These are phyloP conservation scores for Geosmithia flava DNA, from an alignment of 2,329 filamentous ascomycete species.

Conservation along the genomic window DNA sequence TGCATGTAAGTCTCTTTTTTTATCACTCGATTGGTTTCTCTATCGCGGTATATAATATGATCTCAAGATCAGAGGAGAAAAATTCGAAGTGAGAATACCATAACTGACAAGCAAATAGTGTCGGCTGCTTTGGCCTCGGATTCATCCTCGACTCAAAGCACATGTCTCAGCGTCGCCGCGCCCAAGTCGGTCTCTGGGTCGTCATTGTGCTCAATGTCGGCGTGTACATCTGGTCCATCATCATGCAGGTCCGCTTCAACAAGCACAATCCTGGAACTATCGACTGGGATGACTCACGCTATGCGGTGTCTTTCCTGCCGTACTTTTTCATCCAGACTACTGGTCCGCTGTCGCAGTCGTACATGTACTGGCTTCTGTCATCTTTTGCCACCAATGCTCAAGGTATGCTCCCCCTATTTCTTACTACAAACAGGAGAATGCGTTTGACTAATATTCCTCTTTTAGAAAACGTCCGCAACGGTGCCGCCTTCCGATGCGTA, in stretches of 20 bases:
- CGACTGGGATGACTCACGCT: constrained; percentile 30
- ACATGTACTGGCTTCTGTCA: constrained; percentile 30
- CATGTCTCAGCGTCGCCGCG: constrained; percentile 27
- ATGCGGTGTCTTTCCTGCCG: constrained; percentile 28
- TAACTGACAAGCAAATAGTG: constrained; percentile 7
- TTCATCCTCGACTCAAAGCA: constrained; percentile 28
- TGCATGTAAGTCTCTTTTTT: constrained; percentile 23
- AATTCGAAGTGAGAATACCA: too few species aligned
- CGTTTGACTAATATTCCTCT: neutral
- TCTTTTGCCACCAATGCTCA: constrained; percentile 27
- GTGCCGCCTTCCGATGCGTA: constrained; percentile 25
- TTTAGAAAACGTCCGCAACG: constrained; percentile 26
- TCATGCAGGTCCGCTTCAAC: constrained; percentile 30
- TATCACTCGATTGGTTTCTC: too few species aligned
- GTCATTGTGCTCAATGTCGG: constrained; percentile 31
- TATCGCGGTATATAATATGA: too few species aligned
- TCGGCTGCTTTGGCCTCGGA: constrained; percentile 34
- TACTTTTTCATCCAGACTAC: constrained; percentile 32
- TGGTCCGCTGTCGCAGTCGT: constrained; percentile 26
- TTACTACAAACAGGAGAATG: too few species aligned
- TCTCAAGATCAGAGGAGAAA: too few species aligned
- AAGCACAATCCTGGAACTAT: constrained; percentile 24
- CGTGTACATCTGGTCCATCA: constrained; percentile 36
- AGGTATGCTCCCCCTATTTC: too few species aligned
- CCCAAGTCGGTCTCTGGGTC: constrained; percentile 29